Percentiles rank a stretch among this genome's conserved stretches.
Evolutionary conservation across 352 stramenopile genomes (phyloP).

Genomic region (Pythium sukuiense): DNA sequence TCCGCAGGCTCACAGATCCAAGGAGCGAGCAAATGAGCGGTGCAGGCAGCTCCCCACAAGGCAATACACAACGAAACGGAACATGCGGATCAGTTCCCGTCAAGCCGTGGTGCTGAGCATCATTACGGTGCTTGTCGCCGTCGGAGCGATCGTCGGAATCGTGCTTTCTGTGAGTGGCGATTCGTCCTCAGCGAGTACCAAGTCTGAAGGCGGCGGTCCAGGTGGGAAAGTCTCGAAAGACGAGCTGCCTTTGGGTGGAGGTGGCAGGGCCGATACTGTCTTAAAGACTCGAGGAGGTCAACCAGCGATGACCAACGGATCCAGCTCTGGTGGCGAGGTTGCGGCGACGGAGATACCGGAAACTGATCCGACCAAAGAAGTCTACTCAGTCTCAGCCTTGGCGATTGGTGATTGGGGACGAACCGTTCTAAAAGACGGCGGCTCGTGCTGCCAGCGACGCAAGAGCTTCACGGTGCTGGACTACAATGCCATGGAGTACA

Average conservation of each 20-base stretch:
- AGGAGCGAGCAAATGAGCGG: neutral
- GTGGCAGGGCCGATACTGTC: neutral
- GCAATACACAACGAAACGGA: neutral
- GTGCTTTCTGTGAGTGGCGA: conserved; percentile 19
- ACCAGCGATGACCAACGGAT: neutral
- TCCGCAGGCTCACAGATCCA: neutral
- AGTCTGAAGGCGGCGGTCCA: neutral
- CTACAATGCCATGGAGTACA: conserved; percentile 45
- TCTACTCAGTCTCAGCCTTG: conserved; percentile 34
- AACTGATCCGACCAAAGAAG: conserved; percentile 30
- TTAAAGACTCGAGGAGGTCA: neutral
- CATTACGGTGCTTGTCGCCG: conserved; percentile 20
- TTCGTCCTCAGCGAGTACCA: conserved; percentile 2
- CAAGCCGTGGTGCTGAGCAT: conserved; percentile 19
- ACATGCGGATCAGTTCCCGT: conserved; percentile 16
- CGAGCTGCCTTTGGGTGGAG: neutral
- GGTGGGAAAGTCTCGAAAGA: neutral
- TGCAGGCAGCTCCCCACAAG: neutral
- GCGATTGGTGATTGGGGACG: conserved; percentile 49
- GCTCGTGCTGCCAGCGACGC: conserved; percentile 38
- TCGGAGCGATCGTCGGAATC: conserved; percentile 23
- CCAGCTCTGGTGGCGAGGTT: conserved; percentile 4
- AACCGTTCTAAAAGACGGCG: conserved; percentile 34
- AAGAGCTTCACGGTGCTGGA: conserved; percentile 31
- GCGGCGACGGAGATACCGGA: conserved; percentile 23